phyloP scores from a whole-genome alignment of 352 stramenopile genomes.

The Phytophthora meadii region DNA sequence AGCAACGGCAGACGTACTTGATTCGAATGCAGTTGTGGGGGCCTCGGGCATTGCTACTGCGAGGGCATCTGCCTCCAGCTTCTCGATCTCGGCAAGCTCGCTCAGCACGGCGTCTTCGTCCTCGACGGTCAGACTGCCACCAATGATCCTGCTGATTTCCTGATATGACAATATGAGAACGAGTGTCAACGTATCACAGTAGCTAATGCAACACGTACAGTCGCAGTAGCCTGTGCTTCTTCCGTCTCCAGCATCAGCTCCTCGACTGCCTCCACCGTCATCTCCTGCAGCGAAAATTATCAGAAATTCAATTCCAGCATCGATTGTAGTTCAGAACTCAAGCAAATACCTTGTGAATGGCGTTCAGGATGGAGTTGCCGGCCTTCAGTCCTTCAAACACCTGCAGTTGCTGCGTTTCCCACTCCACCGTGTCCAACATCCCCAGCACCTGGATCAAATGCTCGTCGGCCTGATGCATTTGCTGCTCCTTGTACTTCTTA shows the following conservation, averaged over 20 bases:
- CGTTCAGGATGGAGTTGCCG: constrained; percentile 87
- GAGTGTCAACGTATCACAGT: not conserved
- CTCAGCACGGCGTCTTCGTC: constrained; percentile 88
- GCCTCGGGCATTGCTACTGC: constrained; percentile 66
- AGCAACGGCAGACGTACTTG: constrained; percentile 37
- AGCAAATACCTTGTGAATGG: constrained; percentile 78
- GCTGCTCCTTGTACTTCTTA: constrained; percentile 91
- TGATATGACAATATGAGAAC: constrained; percentile 32
- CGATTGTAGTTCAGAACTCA: not conserved
- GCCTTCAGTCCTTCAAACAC: constrained; percentile 91
- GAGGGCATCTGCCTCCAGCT: constrained; percentile 65
- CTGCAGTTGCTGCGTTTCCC: constrained; percentile 88
- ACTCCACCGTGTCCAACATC: constrained; percentile 90
- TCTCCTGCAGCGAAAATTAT: constrained; percentile 55
- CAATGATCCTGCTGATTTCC: constrained; percentile 89
- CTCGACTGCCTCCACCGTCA: constrained; percentile 88
- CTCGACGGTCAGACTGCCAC: constrained; percentile 75
- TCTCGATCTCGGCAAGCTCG: constrained; percentile 87
- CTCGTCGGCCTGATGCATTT: constrained; percentile 87
- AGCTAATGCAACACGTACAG: constrained; percentile 47
- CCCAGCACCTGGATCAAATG: constrained; percentile 88
- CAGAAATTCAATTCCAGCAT: not conserved
- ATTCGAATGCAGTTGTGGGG: constrained; percentile 48
- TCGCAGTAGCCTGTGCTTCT: constrained; percentile 80
- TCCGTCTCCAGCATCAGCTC: constrained; percentile 90